Base-by-base conservation (phyloP, 1,284 basidiomycete species). In the Moesziomyces aphidis region DNA sequence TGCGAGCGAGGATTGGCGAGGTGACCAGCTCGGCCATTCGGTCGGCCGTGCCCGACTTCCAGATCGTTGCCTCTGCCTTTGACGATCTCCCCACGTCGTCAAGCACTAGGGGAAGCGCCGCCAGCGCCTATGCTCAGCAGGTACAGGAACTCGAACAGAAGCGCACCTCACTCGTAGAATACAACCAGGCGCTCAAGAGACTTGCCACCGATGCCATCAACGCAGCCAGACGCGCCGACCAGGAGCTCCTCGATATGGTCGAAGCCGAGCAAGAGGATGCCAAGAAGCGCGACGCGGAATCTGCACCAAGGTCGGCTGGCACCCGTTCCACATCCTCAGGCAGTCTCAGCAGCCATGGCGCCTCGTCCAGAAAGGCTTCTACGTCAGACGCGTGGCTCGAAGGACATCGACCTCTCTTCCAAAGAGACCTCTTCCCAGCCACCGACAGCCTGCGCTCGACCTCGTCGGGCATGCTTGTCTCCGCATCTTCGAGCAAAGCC, bases 161-260 rank as follows among this genome's bases (percentile, higher is more conserved):
- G 49, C 60, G 75, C 3, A 45, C 61, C 0, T 65, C 74, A 13
- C 51, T 78, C 17, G 57, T 78, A 5, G 71, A 77, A n/a, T 67
- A 64, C 55, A 77, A 79, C 34, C 59, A 61, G 51, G 76, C 67
- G 13, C 62, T 79, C 8, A 78, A 78, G 34, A 61, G 77, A 1
- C 52, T 69, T 13, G 74, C 72, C 5, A 78, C 72, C 13, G 77
- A 78, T 17, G 65, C 72, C 21, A 69, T 79, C 50, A 78, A 79
- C 49, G 62, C 67, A 21, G 64, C 60, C 15, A 60, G 66, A 28
- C 60, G 61, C 11, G 63, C 71, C 3, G 65, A 76, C 24, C 62
- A 72, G 39, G 59, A 67, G 26, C 28, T 76, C 36, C 22, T 66
- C 34, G 70, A 73, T n/a, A 63, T 76, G 56, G 62, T 72, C 8